Base-by-base conservation (phyloP, 805 yeast species). In the Saccharomyces eubayanus region DNA sequence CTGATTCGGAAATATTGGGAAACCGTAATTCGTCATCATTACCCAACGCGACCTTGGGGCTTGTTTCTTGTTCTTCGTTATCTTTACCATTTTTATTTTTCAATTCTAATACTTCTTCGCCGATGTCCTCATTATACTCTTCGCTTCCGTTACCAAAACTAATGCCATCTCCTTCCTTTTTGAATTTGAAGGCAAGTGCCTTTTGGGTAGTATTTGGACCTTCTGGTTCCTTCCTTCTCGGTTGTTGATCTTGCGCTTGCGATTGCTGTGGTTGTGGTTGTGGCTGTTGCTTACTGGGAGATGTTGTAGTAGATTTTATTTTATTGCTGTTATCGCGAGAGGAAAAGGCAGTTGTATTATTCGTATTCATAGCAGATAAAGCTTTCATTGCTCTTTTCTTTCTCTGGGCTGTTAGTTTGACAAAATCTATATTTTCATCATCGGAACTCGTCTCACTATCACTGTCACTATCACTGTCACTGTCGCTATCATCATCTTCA, bases 381-480 rank as follows among this genome's bases (percentile, higher is more conserved):
- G 81, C 80, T 57, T 78, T 77, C 75, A 80, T 71, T 1, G 82
- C 75, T 55, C 72, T 76, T 41, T 80, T 80, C 69, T 85, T 81
- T 57, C 82, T 74, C 65, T 84, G 85, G 9, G 85, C 87, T 36
- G 87, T 86, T 56, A 87, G 69, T 65, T 79, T 80, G 14, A 86
- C 87, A 65, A 84, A 85, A 69, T 87, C 92, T 2, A 85, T 82
- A 59, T 81, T 83, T 40, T 82, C 83, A 59, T 83, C 89, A 60
- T 81, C 85, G 0, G 85, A 80, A 10, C 83, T 78, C 10, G 78
- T 72, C 30, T 68, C 75, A 40, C 74, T 73, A 21, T 75, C 76
- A 36, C 69, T 74, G 16, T 68, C 76, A 6, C 68, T 72, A 12
- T 68, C 75, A 20, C 69, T 74, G 16, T 68, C 76, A 6, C 68